Percentiles rank a stretch among this genome's conserved stretches.
phyloP scores from a whole-genome alignment of 1,284 basidiomycete species.

The Cystobasidium slooffiae region DNA sequence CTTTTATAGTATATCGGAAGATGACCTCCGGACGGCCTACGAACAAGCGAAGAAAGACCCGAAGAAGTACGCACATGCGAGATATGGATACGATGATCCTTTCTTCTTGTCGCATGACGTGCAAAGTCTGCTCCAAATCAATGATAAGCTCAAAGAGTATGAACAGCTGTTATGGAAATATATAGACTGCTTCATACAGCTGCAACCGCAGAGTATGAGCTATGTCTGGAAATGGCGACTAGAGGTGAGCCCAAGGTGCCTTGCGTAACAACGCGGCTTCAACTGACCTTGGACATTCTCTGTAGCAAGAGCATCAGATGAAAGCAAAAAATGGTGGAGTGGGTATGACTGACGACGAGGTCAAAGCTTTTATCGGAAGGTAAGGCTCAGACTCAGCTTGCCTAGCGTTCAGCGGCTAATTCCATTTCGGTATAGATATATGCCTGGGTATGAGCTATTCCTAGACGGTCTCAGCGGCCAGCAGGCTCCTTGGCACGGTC shows the following conservation, averaged over 20 bases:
- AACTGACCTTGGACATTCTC: slow-evolving; percentile 36
- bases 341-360: slow-evolving; percentile 81
- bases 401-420: slow-evolving; percentile 51
- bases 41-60: slow-evolving; percentile 41
- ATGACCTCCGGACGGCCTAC: slow-evolving; percentile 58
- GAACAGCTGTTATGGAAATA: slow-evolving; percentile 67
- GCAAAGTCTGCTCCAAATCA: slow-evolving; percentile 67
- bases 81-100: slow-evolving; percentile 47
- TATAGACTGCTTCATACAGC: slow-evolving; percentile 73
- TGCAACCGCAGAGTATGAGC: slow-evolving; percentile 55
- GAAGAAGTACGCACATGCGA: neutral
- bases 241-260: slow-evolving; percentile 41
- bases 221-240: slow-evolving; percentile 52
- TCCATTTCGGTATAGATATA: slow-evolving; percentile 70
- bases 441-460: slow-evolving; percentile 82
- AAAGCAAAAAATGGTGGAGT: slow-evolving; percentile 76
- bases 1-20: slow-evolving; percentile 54
- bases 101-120: slow-evolving; percentile 52
- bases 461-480: slow-evolving; percentile 60
- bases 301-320: slow-evolving; percentile 84
- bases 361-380: slow-evolving; percentile 64
- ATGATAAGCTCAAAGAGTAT: slow-evolving; percentile 67
- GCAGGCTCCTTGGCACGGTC: slow-evolving; percentile 59
- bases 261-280: no score
- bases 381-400: slow-evolving; percentile 15